Evolutionary conservation across 2,329 filamentous ascomycete species (phyloP).

Genomic region (Simplicillium sp.): DNA sequence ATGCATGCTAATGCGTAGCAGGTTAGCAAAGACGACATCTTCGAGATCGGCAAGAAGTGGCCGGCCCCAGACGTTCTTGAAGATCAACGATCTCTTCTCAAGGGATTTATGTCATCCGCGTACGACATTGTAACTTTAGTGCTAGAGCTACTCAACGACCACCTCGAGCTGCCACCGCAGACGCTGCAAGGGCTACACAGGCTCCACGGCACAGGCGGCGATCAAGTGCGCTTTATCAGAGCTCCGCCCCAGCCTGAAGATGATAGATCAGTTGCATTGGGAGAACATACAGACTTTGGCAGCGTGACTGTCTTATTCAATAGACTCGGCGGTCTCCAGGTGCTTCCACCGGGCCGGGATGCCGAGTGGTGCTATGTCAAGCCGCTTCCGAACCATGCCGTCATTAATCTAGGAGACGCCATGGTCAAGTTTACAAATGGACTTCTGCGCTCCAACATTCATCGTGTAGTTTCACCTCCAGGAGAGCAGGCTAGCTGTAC

Average conservation of each 20-base stretch:
- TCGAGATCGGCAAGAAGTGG: slow-evolving; percentile 1
- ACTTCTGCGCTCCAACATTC: slow-evolving; percentile 5
- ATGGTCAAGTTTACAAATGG: slow-evolving; percentile 6
- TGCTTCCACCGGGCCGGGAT: slow-evolving; percentile 15
- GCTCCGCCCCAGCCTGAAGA: slow-evolving; percentile 4
- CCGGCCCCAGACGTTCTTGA: slow-evolving; percentile 2
- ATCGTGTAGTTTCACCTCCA: slow-evolving; percentile 3
- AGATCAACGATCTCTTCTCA: background rate
- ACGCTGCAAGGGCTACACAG: slow-evolving; percentile 1
- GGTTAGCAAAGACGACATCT: slow-evolving; percentile 5
- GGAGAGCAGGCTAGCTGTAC: background rate
- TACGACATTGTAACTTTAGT: slow-evolving; percentile 1
- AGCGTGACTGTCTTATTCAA: slow-evolving; percentile 28
- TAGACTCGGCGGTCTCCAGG: slow-evolving; percentile 26
- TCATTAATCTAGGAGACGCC: slow-evolving; percentile 3
- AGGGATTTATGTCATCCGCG: background rate
- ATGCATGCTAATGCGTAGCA: background rate
- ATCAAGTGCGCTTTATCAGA: slow-evolving; percentile 4
- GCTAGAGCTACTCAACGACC: slow-evolving; percentile 1
- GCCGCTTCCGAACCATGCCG: slow-evolving; percentile 1
- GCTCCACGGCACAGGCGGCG: background rate
- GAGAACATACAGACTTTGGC: slow-evolving; percentile 26
- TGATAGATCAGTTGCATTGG: slow-evolving; percentile 4
- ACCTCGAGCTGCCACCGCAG: background rate
- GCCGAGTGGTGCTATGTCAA: slow-evolving; percentile 4